These are phyloP conservation scores for Tetraselmis chui DNA, from an alignment of 139 green algal species.

Conservation along the genomic window DNA sequence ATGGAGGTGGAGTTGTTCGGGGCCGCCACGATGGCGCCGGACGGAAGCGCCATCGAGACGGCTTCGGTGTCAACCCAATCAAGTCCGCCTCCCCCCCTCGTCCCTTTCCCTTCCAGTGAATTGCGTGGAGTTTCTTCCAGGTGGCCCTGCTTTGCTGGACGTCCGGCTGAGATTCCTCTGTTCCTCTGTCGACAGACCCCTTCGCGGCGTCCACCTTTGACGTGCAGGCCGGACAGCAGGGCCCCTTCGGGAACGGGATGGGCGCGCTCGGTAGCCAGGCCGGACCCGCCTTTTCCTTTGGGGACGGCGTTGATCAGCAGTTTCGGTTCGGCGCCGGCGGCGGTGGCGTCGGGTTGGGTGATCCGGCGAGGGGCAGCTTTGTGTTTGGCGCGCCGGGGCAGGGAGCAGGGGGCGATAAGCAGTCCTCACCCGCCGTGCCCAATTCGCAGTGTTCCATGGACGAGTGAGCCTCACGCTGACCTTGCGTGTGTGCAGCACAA, in stretches of 20 bases:
- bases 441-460: not conserved
- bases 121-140: no score
- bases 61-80: not conserved
- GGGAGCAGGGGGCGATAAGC: not conserved
- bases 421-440: not conserved
- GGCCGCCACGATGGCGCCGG: not conserved
- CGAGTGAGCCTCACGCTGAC: not conserved
- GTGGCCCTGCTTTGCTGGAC: no score
- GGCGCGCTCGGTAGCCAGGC: no score
- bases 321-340: not conserved
- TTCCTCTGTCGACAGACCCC: no score
- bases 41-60: not conserved
- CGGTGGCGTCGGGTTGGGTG: not conserved
- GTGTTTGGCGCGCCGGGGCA: not conserved
- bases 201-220: no score
- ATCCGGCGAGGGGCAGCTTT: not conserved
- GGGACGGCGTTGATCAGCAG: not conserved
- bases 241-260: no score
- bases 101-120: no score
- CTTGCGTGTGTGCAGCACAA: no score
- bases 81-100: not conserved
- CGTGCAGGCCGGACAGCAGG: no score
- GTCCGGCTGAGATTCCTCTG: no score
- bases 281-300: not conserved
- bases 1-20: not conserved